Evolutionary conservation across 306 rosid genomes (phyloP).

Genomic region (Cyclanthera cordifolia): DNA sequence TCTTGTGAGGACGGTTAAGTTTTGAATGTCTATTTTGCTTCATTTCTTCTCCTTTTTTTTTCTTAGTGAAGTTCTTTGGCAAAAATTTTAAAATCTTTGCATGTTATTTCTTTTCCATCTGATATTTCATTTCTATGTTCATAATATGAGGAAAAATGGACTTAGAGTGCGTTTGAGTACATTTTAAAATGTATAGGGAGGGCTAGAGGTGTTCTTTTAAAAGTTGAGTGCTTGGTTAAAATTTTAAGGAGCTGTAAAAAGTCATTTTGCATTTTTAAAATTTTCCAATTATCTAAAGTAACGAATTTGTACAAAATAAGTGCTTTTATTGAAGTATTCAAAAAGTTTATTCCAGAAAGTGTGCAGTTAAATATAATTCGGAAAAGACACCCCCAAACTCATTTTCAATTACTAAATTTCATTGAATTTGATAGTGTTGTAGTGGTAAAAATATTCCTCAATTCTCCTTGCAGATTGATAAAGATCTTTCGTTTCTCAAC

Average conservation of each 20-base stretch:
- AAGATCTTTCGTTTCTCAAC: slow-evolving; percentile 54
- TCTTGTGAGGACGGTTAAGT: neutral
- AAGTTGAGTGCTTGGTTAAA: neutral
- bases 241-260: neutral
- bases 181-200: neutral
- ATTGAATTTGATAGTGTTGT: neutral
- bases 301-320: neutral
- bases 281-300: neutral
- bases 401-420: neutral
- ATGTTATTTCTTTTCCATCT: neutral
- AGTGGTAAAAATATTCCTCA: slow-evolving; percentile 9
- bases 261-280: neutral
- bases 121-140: neutral
- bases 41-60: neutral
- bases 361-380: neutral
- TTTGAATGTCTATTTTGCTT: neutral
- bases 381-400: neutral
- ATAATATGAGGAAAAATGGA: neutral
- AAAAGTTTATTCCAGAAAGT: neutral
- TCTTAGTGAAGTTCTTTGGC: neutral
- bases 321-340: neutral
- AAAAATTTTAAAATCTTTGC: neutral
- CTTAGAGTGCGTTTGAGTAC: neutral
- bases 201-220: neutral
- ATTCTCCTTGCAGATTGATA: slow-evolving; percentile 45